Conservation (phyloP, 257 asterid genomes). For the Fraxinus cuspidata region DNA sequence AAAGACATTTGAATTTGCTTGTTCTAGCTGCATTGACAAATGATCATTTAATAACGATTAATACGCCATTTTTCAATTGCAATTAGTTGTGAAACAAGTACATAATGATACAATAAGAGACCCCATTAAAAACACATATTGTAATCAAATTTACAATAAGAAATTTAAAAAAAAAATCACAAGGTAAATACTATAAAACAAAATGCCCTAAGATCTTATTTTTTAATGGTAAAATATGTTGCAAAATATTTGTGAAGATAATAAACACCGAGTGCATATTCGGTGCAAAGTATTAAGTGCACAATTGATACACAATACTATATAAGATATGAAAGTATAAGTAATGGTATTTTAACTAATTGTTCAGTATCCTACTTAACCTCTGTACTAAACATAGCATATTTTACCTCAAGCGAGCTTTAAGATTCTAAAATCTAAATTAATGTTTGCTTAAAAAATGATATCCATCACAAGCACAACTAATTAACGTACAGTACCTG, state of each 20-base stretch:
- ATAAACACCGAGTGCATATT: neutral
- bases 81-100: neutral
- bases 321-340: too few relatives aligned
- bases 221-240: neutral
- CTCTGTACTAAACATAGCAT: too few relatives aligned
- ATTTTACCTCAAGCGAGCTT: too few relatives aligned
- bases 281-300: neutral
- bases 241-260: neutral
- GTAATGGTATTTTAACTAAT: too few relatives aligned
- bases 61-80: neutral
- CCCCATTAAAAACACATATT: neutral
- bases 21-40: neutral
- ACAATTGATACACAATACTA: too few relatives aligned
- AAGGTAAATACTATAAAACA: too few relatives aligned
- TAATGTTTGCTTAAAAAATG: too few relatives aligned
- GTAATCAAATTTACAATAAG: neutral
- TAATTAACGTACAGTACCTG: neutral
- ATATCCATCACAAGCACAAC: neutral
- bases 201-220: too few relatives aligned
- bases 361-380: too few relatives aligned
- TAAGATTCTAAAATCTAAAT: too few relatives aligned
- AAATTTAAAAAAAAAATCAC: too few relatives aligned
- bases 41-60: neutral
- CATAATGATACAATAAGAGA: neutral
- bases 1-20: neutral